Evolutionary conservation across 2,329 filamentous ascomycete species (phyloP).

Genomic region (Aspergillus ochraceoroseus): DNA sequence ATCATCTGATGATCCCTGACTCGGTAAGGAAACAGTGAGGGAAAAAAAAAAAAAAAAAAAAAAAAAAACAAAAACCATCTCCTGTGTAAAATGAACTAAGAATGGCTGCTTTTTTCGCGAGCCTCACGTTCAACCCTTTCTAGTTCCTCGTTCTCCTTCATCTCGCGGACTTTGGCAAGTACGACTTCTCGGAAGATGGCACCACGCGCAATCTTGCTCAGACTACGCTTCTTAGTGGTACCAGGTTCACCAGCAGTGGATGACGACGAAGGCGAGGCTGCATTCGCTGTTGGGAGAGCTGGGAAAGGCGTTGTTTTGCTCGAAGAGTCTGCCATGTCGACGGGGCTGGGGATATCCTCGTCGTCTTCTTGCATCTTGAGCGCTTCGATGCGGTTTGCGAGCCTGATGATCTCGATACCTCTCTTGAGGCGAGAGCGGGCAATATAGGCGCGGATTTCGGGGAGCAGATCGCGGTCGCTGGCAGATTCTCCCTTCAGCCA

Average conservation of each 20-base stretch:
- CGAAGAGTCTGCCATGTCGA: conserved; percentile 58
- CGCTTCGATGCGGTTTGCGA: conserved; percentile 89
- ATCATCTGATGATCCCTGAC: conserved; percentile 12
- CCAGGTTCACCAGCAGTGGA: conserved; percentile 23
- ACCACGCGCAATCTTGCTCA: conserved; percentile 57
- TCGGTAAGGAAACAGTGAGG: conserved; percentile 1
- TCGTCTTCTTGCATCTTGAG: conserved; percentile 92
- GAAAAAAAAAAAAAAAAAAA: conserved; percentile 3
- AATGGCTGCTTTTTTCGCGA: conserved; percentile 35
- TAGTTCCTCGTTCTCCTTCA: conserved; percentile 78
- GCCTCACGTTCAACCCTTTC: conserved; percentile 61
- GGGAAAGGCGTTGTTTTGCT: conserved; percentile 24
- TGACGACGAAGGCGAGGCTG: conserved; percentile 12
- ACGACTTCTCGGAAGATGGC: conserved; percentile 93
- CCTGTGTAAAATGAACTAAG: conserved; percentile 9
- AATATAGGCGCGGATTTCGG: conserved; percentile 92
- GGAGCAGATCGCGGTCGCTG: conserved; percentile 92
- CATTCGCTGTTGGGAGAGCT: conserved; percentile 22
- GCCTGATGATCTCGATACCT: conserved; percentile 92
- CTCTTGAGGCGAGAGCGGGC: conserved; percentile 84
- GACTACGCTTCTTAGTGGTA: conserved; percentile 47
- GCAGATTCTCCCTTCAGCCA: conserved; percentile 92
- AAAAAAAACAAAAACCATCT: conserved; percentile 19
- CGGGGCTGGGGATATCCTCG: conserved; percentile 58
- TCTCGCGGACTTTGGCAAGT: conserved; percentile 84